These are phyloP conservation scores for Calophaca sinica DNA, from an alignment of 306 rosid species.

Conservation along the genomic window DNA sequence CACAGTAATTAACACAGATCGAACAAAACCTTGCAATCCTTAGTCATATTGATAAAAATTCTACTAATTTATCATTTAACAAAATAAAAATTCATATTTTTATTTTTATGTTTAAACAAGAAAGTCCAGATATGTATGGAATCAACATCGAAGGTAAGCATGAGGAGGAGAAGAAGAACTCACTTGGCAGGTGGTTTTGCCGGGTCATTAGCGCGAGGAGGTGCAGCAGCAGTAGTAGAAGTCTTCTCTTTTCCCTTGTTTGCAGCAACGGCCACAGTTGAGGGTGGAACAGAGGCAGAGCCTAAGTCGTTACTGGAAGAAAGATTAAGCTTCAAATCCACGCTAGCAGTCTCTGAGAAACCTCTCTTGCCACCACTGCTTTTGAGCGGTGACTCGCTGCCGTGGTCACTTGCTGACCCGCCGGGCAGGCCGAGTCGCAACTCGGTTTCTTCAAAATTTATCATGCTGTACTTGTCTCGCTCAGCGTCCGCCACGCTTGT, in stretches of 20 bases:
- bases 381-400: constrained; percentile 34
- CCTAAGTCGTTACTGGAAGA: constrained; percentile 53
- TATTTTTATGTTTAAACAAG: no score
- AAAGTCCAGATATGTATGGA: no score
- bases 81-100: no score
- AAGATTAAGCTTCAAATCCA: constrained; percentile 92
- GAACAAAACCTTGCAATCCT: no score
- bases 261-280: constrained; percentile 18
- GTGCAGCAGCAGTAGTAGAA: constrained; percentile 28
- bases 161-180: constrained; percentile 9
- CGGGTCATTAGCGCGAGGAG: constrained; percentile 50
- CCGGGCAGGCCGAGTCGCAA: constrained; percentile 87
- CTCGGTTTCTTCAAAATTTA: constrained; percentile 82
- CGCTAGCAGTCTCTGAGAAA: constrained; percentile 53
- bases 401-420: constrained; percentile 30
- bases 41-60: no score
- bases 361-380: constrained; percentile 67
- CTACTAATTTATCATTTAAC: no score
- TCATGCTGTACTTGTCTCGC: constrained; percentile 52
- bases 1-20: no score
- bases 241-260: constrained; percentile 35
- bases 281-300: constrained; percentile 12
- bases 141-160: background rate
- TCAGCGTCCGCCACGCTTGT: constrained; percentile 33
- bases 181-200: constrained; percentile 78